Evolutionary conservation across 352 stramenopile genomes (phyloP).

Genomic region (Globisporangium echinulatum): DNA sequence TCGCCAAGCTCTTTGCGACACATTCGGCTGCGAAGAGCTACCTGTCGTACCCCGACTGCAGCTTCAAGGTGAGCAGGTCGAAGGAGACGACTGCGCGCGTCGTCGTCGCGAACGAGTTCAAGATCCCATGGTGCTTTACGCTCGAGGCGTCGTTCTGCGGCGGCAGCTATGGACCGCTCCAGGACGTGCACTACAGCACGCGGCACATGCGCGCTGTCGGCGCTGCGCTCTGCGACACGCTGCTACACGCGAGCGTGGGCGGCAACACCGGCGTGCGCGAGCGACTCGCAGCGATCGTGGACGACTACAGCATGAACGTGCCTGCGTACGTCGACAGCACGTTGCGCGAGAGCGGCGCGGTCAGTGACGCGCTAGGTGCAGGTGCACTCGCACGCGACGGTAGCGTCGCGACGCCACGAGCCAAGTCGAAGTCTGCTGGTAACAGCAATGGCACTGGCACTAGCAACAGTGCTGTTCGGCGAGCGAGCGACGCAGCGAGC

Average conservation of each 20-base stretch:
- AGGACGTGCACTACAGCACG: conserved; percentile 64
- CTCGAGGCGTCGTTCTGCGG: conserved; percentile 87
- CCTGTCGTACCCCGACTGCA: conserved; percentile 62
- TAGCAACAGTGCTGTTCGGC: neutral
- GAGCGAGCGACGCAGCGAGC: neutral
- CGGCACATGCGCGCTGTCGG: conserved; percentile 45
- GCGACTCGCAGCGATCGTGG: conserved; percentile 17
- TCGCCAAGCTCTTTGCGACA: conserved; percentile 62
- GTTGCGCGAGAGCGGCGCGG: conserved; percentile 27
- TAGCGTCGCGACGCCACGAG: conserved; percentile 2
- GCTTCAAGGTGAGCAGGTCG: conserved; percentile 76
- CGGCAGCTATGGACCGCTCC: conserved; percentile 54
- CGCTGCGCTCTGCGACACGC: conserved; percentile 36
- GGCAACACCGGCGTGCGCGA: conserved; percentile 17
- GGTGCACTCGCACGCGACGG: conserved; percentile 1
- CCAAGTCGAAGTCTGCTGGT: neutral
- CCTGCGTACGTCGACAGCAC: conserved; percentile 27
- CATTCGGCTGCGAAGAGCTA: conserved; percentile 65
- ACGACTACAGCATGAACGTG: conserved; percentile 31
- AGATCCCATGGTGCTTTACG: conserved; percentile 76
- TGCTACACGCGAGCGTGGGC: conserved; percentile 21
- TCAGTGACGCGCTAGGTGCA: conserved; percentile 1
- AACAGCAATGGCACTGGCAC: no score
- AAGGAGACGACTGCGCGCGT: conserved; percentile 80
- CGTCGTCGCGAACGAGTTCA: conserved; percentile 73